Base-by-base conservation (phyloP, 305 asterid species). In the Plantago coronopus region DNA sequence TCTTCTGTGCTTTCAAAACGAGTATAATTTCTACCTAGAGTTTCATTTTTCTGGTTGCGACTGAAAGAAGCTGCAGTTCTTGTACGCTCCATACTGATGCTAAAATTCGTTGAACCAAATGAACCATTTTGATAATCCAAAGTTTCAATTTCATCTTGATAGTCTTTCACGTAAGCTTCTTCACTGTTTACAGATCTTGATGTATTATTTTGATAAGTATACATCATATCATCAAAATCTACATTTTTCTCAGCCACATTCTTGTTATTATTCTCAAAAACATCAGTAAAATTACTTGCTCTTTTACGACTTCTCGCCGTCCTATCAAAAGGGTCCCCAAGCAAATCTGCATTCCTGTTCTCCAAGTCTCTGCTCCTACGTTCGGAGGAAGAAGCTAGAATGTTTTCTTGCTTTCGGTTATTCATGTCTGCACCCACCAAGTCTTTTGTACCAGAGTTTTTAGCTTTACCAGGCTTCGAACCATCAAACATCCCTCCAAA, bases 61-160 rank as follows among this genome's bases (percentile, higher is more conserved):
- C 64, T 55, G 27, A 63, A 78, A 27, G 88, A 77, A 56, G 77
- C 63, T 59, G 67, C 67, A 58, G 74, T 58, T 62, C 72, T 66
- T 34, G 37, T 61, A 66, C 54, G 86, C 61, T 83, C 78, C 83
- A 73, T 72, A 51, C 79, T 70, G 51, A 79, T 56, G 31, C 69
- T 77, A 70, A 87, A 76, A 76, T 85, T 95, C 64, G 85, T 58
- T 67, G 95, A 81, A 58, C 76, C 72, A 17, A 64, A 69, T 19
- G 70, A 66, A 73, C 61, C 53, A 29, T 74, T 81, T 23, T 63
- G 76, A 55, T 80, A 82, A 23, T 72, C 76, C 74, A 73, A 59
- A 48, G 78, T 61, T 65, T 76, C 85, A 56, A 59, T 59, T 59
- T 78, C 82, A 74, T 78, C 78, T n/a, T 72, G 65, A 56, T 68